Evolutionary conservation across 2,329 filamentous ascomycete genomes (phyloP), one percentile per base, ranked within the genome.

Genomic region (Colletotrichum eremochloae): DNA sequence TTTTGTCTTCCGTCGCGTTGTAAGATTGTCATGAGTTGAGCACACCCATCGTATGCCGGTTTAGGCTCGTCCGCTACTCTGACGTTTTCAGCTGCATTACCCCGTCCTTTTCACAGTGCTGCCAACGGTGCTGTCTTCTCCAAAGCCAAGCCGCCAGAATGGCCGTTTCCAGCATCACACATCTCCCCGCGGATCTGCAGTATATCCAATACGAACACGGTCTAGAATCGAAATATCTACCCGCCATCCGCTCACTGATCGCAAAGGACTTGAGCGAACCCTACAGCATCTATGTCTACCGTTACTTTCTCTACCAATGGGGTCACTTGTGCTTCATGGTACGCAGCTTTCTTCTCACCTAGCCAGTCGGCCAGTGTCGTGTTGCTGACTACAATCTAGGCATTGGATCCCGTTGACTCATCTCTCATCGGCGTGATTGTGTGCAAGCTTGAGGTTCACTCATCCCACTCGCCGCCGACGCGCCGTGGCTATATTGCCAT

Each of bases 261-360:
- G 96, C 95, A 56, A 97, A 96, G 78, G 96, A 98, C 80, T 88
- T 99, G 62, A 98, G 96, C 76, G 96, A 99, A 82, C 96, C 96
- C 1, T 99, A 99, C 82, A 98, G 96, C 83, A 98, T 99, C 80
- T 99, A 99, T 84, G 96, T 99, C 71, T 99, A 98, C 82, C 91
- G 96, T 42, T 99, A 99, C 82, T 99, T 99, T 78, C 86, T 99
- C 24, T 97, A 97, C 80, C 95, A 98, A 88, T 99, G 96, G 96
- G 93, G 94, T 6, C 93, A 98, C 79, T 85, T 99, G n/a, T 99
- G 96, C 83, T 98, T 94, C 83, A 94, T 98, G 91, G 95, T 96
- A 84, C 44, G 80, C 65, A 55, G 8, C 57, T 48, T 44, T 31
- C n/a, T 52, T 60, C 38, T 55, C 14, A n/a, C 52, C n/a, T 14